Conservation (phyloP, 176 grass and related monocot genomes). For the Oryza rufipogon region DNA sequence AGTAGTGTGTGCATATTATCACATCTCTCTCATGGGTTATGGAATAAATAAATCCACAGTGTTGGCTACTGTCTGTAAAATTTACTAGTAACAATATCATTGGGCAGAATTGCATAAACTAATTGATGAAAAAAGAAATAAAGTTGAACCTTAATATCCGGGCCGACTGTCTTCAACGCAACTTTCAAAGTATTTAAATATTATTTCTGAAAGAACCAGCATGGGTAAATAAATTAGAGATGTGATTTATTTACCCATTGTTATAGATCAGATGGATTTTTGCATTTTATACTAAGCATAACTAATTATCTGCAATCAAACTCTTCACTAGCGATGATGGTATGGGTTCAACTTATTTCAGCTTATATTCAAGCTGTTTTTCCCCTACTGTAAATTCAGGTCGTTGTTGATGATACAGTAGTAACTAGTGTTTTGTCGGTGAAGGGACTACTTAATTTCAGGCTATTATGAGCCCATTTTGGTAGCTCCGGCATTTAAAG, state of each 20-base stretch:
- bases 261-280: neutral
- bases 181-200: neutral
- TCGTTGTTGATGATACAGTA: neutral
- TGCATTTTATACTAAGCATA: neutral
- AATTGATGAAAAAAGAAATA: neutral
- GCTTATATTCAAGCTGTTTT: neutral
- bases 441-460: neutral
- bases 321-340: neutral
- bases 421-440: neutral
- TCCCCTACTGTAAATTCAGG: neutral
- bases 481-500: conserved; percentile 41
- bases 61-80: neutral
- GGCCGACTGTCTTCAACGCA: neutral
- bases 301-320: neutral
- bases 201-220: neutral
- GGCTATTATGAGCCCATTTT: conserved; percentile 43
- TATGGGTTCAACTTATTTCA: too few relatives aligned
- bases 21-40: neutral
- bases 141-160: neutral
- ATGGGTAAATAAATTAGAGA: neutral
- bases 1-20: too few relatives aligned
- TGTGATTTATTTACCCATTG: neutral
- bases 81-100: neutral
- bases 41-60: too few relatives aligned
- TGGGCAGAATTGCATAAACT: neutral